A percentile compares a stretch with the other conserved stretches of the same genome.
These are phyloP conservation scores for Trifolium fragiferum DNA, from an alignment of 306 rosid species.

Conservation along the genomic window DNA sequence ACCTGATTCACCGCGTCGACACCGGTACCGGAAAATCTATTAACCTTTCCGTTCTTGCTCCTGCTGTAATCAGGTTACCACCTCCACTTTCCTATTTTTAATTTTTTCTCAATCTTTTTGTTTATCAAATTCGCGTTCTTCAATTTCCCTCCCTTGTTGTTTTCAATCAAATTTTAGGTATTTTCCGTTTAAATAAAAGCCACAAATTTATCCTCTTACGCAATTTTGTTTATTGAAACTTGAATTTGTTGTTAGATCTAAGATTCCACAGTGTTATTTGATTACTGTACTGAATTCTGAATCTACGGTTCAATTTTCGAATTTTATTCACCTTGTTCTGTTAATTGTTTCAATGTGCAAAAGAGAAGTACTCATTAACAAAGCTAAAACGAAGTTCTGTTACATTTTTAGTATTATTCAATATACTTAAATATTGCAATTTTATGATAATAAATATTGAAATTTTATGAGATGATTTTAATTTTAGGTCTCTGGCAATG, in stretches of 20 bases:
- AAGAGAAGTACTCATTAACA: no score
- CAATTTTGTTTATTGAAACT: not conserved
- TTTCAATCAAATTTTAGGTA: no score
- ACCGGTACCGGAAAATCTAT: not conserved
- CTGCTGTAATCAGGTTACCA: slow-evolving; percentile 34
- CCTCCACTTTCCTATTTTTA: not conserved
- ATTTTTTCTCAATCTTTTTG: no score
- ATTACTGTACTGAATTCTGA: slow-evolving; percentile 3
- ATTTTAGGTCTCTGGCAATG: slow-evolving; percentile 7
- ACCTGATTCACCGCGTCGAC: no score
- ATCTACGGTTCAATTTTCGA: not conserved
- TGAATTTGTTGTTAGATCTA: slow-evolving; percentile 18
- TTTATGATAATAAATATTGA: no score
- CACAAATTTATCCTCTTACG: no score
- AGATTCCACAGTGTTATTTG: slow-evolving; percentile 5
- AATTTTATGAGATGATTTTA: not conserved
- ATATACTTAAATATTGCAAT: no score
- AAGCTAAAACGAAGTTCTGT: no score
- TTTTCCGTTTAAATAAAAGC: no score
- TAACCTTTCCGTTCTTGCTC: not conserved
- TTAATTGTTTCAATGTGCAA: not conserved
- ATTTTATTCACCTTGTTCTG: not conserved
- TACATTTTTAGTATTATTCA: no score
- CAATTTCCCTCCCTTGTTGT: no score
- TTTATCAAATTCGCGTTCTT: no score